A percentile compares a stretch with the other conserved stretches of the same genome.
phyloP scores from a whole-genome alignment of 2,329 filamentous ascomycete genomes.

The Colletotrichum liaoningense region DNA sequence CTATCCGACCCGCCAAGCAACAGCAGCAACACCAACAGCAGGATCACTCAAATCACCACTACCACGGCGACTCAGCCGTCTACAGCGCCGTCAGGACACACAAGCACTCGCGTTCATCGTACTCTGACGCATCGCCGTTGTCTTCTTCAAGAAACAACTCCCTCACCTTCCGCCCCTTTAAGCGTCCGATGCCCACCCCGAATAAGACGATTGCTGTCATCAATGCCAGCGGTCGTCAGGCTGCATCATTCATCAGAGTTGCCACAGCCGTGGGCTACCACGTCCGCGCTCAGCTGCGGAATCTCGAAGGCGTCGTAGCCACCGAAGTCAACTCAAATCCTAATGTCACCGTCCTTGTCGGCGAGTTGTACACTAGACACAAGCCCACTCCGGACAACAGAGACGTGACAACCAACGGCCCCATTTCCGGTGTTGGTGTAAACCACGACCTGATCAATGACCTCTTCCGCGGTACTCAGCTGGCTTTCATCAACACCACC shows the following conservation, averaged over 20 bases:
- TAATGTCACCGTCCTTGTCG: conserved; percentile 76
- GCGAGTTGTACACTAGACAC: conserved; percentile 71
- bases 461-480: conserved; percentile 84
- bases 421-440: conserved; percentile 72
- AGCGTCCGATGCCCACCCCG: conserved; percentile 68
- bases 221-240: conserved; percentile 95
- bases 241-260: conserved; percentile 93
- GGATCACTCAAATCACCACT: conserved; percentile 31
- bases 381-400: conserved; percentile 60
- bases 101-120: conserved; percentile 72
- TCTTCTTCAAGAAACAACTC: conserved; percentile 67
- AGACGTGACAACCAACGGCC: conserved; percentile 77
- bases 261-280: conserved; percentile 93
- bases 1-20: conserved; percentile 48
- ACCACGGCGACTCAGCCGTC: conserved; percentile 35
- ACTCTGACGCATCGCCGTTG: conserved; percentile 69
- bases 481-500: conserved; percentile 98
- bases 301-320: conserved; percentile 87
- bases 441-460: conserved; percentile 79
- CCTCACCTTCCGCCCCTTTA: conserved; percentile 69
- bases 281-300: conserved; percentile 91
- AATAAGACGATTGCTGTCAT: conserved; percentile 92
- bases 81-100: conserved; percentile 54
- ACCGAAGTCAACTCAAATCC: conserved; percentile 85
- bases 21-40: conserved; percentile 33